Percentiles rank a stretch among this genome's conserved stretches.
Conservation (phyloP, 1,139 yeast genomes). For the Nakaseomyces nivariensis region DNA sequence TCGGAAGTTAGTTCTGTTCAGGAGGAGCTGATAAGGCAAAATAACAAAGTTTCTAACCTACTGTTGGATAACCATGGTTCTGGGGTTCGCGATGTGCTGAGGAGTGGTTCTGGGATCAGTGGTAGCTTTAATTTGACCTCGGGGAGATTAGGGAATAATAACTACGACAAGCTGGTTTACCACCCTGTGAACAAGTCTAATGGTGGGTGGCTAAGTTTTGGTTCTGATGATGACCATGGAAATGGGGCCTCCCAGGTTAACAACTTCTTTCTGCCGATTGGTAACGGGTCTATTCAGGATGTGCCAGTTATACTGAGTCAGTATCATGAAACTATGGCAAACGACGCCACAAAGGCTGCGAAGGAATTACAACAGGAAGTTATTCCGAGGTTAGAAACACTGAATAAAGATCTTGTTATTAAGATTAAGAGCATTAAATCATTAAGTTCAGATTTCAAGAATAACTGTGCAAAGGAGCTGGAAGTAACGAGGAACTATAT, state of each 20-base stretch:
- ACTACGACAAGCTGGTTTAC: not conserved
- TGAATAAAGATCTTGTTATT: constrained; percentile 68
- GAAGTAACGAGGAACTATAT: constrained; percentile 49
- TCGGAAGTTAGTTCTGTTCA: constrained; percentile 75
- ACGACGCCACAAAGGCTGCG: constrained; percentile 54
- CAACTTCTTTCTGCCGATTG: constrained; percentile 46
- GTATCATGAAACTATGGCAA: constrained; percentile 65
- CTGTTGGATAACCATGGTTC: not conserved
- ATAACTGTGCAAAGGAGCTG: constrained; percentile 59
- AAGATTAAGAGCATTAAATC: constrained; percentile 83
- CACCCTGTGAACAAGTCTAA: not conserved
- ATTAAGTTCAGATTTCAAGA: constrained; percentile 73
- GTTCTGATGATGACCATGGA: not conserved
- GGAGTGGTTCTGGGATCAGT: not conserved
- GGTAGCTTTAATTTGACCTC: not conserved
- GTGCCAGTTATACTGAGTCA: constrained; percentile 64
- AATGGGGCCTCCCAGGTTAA: constrained; percentile 7
- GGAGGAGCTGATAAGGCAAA: constrained; percentile 80
- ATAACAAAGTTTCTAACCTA: constrained; percentile 59
- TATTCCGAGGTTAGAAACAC: constrained; percentile 77
- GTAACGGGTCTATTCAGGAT: constrained; percentile 76
- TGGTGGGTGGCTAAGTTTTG: not conserved
- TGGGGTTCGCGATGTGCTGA: not conserved
- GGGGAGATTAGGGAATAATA: not conserved
- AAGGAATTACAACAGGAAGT: constrained; percentile 61